A percentile compares a stretch with the other conserved stretches of the same genome.
Evolutionary conservation across 257 asterid genomes (phyloP).

Genomic region (Eucommia ulmoides): DNA sequence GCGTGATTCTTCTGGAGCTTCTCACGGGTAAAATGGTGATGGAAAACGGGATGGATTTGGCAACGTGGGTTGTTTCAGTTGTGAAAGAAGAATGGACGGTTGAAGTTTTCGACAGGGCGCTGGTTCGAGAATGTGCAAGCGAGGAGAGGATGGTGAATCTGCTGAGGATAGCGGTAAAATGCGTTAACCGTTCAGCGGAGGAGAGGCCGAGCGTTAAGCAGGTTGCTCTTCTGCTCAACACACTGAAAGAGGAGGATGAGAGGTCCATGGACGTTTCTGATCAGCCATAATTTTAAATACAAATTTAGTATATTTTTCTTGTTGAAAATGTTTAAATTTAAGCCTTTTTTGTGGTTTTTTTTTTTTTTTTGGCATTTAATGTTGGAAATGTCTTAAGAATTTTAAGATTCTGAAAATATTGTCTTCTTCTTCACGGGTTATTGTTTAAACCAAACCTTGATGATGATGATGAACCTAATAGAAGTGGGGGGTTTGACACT

Average conservation of each 20-base stretch:
- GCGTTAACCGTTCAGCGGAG: slow-evolving; percentile 26
- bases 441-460: too few relatives aligned
- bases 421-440: not conserved
- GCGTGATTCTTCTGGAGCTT: slow-evolving; percentile 60
- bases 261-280: slow-evolving; percentile 48
- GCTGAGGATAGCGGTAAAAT: slow-evolving; percentile 50
- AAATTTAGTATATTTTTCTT: not conserved
- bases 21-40: slow-evolving; percentile 49
- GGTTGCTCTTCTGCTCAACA: slow-evolving; percentile 32
- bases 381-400: too few relatives aligned
- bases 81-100: slow-evolving; percentile 75
- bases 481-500: too few relatives aligned
- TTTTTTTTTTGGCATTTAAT: too few relatives aligned
- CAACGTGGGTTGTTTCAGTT: slow-evolving; percentile 60
- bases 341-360: not conserved
- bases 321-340: not conserved
- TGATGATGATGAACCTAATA: too few relatives aligned
- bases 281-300: not conserved
- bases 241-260: slow-evolving; percentile 52
- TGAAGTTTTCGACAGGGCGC: slow-evolving; percentile 52
- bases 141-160: slow-evolving; percentile 64
- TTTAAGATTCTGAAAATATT: too few relatives aligned
- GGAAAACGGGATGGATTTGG: slow-evolving; percentile 44
- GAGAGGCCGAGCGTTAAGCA: slow-evolving; percentile 44
- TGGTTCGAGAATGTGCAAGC: slow-evolving; percentile 48